Evolutionary conservation across 2,329 filamentous ascomycete genomes (phyloP).

Genomic region (Stagonosporopsis chrysanthemi): DNA sequence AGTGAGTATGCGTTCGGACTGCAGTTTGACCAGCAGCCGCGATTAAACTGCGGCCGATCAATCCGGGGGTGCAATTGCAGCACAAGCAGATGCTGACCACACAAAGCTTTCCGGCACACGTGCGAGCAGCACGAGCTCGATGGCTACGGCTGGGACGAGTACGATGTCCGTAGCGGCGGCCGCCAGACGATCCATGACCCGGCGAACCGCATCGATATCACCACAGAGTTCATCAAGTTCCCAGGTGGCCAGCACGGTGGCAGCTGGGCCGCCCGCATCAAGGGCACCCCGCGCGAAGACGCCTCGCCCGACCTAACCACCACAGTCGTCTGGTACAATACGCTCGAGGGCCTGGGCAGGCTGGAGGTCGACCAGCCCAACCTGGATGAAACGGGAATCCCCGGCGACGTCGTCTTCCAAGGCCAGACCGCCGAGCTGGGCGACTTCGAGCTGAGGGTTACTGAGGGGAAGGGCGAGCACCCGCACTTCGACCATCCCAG

Average conservation of each 20-base stretch:
- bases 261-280: constrained; percentile 90
- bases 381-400: constrained; percentile 56
- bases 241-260: constrained; percentile 85
- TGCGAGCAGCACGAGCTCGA: constrained; percentile 97
- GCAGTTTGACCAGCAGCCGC: not conserved
- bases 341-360: constrained; percentile 76
- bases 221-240: constrained; percentile 92
- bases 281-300: constrained; percentile 77
- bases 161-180: constrained; percentile 87
- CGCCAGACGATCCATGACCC: constrained; percentile 90
- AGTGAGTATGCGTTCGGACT: constrained; percentile 61
- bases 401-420: constrained; percentile 70
- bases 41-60: not conserved
- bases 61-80: not conserved
- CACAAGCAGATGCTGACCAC: constrained; percentile 19
- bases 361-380: constrained; percentile 67
- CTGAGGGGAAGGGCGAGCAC: constrained; percentile 71
- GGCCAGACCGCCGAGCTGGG: constrained; percentile 78
- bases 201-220: constrained; percentile 86
- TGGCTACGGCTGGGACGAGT: constrained; percentile 98
- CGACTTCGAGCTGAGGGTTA: constrained; percentile 79
- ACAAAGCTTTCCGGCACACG: constrained; percentile 84
- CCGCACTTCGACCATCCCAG: constrained; percentile 67
- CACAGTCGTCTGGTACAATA: constrained; percentile 81
- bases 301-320: constrained; percentile 72